Base-by-base conservation (phyloP, 345 rosid genomes). In the Anastatica hierochuntica region DNA sequence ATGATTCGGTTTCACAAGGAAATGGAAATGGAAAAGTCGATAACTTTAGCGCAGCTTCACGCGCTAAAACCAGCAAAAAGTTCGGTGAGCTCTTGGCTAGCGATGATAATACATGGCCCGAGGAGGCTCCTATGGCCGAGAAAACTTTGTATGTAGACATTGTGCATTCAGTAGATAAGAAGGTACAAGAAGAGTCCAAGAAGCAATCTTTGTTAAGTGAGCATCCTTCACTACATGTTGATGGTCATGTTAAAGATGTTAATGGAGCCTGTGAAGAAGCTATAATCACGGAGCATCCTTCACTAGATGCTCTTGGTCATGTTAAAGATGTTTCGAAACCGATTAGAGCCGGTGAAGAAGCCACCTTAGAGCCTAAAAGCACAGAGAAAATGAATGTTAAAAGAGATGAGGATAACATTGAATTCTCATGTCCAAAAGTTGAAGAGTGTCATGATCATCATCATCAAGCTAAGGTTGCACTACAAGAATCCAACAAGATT, bases 131-230 rank as follows among this genome's bases (percentile, higher is more conserved):
- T 1, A 65, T 74, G 35, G 64, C 48, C 4, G 98, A 90, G 79
- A 86, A 80, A 71, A 84, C 95, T 58, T 65, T 90, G 62, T 80
- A 87, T 63, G 69, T 84, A 34, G 96, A 87, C 74, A 70, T 77
- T 39, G 69, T 80, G 56, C 80, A 71, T 62, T 42, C 49, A 33
- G 53, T 62, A 69, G 51, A 56, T 30, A 52, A 39, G 44, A 29
- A 62, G 66, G 70, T 69, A 51, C 62, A 45, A 63, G 72, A 43
- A 75, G 67, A 58, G 42, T 10, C 45, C 33, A 47, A 46, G 43
- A 21, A 21, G 24, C n/a, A n/a, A n/a, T n/a, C n/a, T n/a, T n/a
- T n/a, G n/a, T n/a, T n/a, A n/a, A n/a, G n/a, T n/a, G 18, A 54
- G 18, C 14, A 38, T 20, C 27, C 40, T 56, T 27, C 60, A 3